Evolutionary conservation across 805 yeast species (phyloP), one percentile per base, ranked within the genome.

Genomic region (Cyberlindnera maclurae): DNA sequence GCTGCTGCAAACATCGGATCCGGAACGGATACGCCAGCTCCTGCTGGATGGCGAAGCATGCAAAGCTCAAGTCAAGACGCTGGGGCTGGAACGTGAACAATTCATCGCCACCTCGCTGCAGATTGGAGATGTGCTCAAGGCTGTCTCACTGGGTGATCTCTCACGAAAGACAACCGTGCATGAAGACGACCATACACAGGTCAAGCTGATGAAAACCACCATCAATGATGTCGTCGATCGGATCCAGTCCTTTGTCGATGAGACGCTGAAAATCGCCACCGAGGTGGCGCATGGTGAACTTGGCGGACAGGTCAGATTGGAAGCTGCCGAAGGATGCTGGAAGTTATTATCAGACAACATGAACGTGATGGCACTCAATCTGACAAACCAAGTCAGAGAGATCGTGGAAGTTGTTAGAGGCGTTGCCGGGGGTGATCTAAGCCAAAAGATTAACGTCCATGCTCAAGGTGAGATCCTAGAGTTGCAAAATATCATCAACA

Each of bases 381-480:
- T 85, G 53, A 85, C 95, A 2, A 85, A 87, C 30, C 95, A 85
- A 60, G 95, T 86, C 44, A 64, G 95, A 63, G 94, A 84, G 61
- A 85, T 85, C 44, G 93, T 94, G 17, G 94, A 84, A 51, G 95
- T 85, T 27, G 86, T 94, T 5, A 69, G 89, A 15, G 94, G 94
- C 1, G 95, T 85, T 10, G 95, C 95, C 5, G 71, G 77, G 43
- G 95, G 95, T 52, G 95, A 85, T 58, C 65, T 85, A 48, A 79
- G 88, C 0, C 67, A 88, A 36, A 84, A 85, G 54, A 85, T 86
- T 55, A 83, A 83, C 57, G 95, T 86, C 12, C 90, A 85, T 59
- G 95, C 95, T 7, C 95, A 86, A 58, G 95, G 95, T 34, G 95
- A 85, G 62, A 86, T 85, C 45, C 66, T 83, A 41, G 90, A 82